phyloP scores from a whole-genome alignment of 2,329 filamentous ascomycete genomes.

The Zelopaecilomyces penicillatus region DNA sequence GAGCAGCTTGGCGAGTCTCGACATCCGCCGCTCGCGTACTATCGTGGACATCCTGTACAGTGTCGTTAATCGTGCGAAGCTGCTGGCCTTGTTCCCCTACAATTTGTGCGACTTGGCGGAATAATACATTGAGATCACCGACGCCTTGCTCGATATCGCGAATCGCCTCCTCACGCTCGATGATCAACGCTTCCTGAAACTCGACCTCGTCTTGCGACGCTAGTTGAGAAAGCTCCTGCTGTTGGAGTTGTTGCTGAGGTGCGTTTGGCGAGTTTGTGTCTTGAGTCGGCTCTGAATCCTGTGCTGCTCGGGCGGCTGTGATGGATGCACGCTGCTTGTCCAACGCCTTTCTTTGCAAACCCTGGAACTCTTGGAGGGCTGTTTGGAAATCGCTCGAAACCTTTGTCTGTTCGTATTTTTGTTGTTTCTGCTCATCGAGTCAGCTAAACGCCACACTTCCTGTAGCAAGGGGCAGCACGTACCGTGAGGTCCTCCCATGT shows the following conservation, averaged over 20 bases:
- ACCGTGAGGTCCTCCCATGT: slow-evolving; percentile 78
- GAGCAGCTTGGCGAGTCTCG: slow-evolving; percentile 75
- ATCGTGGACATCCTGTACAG: slow-evolving; percentile 73
- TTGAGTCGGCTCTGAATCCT: slow-evolving; percentile 50
- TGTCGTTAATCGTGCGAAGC: slow-evolving; percentile 78
- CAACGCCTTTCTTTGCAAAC: slow-evolving; percentile 78
- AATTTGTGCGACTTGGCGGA: slow-evolving; percentile 96
- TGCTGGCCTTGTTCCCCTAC: slow-evolving; percentile 88
- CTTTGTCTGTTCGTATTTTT: slow-evolving; percentile 95
- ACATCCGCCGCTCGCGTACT: slow-evolving; percentile 79
- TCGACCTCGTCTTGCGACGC: slow-evolving; percentile 92
- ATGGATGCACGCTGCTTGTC: slow-evolving; percentile 89
- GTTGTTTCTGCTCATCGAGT: slow-evolving; percentile 57
- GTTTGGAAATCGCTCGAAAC: slow-evolving; percentile 88
- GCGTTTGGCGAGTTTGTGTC: slow-evolving; percentile 22
- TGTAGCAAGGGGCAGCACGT: slow-evolving; percentile 21
- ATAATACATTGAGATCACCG: slow-evolving; percentile 89
- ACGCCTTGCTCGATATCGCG: slow-evolving; percentile 96
- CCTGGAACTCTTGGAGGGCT: slow-evolving; percentile 83
- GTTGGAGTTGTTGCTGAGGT: slow-evolving; percentile 49
- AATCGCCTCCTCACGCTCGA: slow-evolving; percentile 94
- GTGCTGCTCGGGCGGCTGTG: slow-evolving; percentile 69
- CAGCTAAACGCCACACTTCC: not conserved
- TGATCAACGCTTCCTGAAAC: slow-evolving; percentile 91
- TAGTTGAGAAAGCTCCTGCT: slow-evolving; percentile 68